Percentiles rank a stretch among this genome's conserved stretches.
Evolutionary conservation across 2,329 filamentous ascomycete genomes (phyloP).

Genomic region (Hypomyces rosellus): DNA sequence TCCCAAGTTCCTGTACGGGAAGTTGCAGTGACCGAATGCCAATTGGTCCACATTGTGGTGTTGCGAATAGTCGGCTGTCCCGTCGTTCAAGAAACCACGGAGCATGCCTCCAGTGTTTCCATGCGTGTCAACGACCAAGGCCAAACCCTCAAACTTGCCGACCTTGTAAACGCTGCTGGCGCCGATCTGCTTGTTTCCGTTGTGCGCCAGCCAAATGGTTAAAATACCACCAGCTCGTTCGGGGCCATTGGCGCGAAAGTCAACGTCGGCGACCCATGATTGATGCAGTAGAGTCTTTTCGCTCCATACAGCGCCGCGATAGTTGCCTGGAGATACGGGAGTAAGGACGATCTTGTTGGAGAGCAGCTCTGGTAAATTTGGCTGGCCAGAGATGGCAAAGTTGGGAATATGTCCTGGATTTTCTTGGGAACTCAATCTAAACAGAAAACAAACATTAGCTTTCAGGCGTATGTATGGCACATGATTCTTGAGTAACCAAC

Average conservation of each 20-base stretch:
- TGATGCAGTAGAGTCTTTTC: slow-evolving; percentile 54
- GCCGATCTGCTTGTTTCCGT: slow-evolving; percentile 59
- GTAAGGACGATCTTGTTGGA: slow-evolving; percentile 92
- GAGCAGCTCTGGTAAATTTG: slow-evolving; percentile 55
- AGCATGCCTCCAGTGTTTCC: slow-evolving; percentile 72
- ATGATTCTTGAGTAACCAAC: slow-evolving; percentile 32
- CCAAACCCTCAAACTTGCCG: slow-evolving; percentile 82
- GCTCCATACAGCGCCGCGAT: slow-evolving; percentile 77
- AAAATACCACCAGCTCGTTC: slow-evolving; percentile 84
- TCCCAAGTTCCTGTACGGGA: slow-evolving; percentile 86
- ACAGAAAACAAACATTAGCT: neutral
- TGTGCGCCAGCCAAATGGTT: slow-evolving; percentile 83
- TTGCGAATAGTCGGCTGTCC: slow-evolving; percentile 68
- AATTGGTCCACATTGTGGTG: slow-evolving; percentile 75
- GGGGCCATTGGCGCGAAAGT: slow-evolving; percentile 80
- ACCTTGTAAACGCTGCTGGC: slow-evolving; percentile 78
- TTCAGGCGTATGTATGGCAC: neutral
- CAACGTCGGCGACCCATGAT: slow-evolving; percentile 78
- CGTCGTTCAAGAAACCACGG: slow-evolving; percentile 91
- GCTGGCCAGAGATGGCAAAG: slow-evolving; percentile 50
- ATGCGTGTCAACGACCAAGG: slow-evolving; percentile 77
- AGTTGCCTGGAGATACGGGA: slow-evolving; percentile 78
- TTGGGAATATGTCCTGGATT: slow-evolving; percentile 43
- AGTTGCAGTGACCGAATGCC: slow-evolving; percentile 89
- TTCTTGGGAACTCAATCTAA: slow-evolving; percentile 59